phyloP scores from a whole-genome alignment of 768 basidiomycete species.

The Lentinula sp. region DNA sequence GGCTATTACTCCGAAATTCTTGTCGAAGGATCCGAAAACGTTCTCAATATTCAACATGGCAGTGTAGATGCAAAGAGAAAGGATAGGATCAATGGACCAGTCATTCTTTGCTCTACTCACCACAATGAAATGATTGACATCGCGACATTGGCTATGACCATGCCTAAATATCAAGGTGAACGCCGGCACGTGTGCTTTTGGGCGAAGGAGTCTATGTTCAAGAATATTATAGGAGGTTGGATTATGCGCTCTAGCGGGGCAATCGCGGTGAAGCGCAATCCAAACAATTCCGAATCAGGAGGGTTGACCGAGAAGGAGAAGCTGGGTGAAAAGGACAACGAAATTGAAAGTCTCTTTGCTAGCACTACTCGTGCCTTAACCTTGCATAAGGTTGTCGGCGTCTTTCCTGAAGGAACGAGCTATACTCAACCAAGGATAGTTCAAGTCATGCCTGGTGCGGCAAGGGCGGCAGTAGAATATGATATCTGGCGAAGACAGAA shows the following conservation, averaged over 20 bases:
- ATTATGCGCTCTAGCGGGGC: slow-evolving; percentile 60
- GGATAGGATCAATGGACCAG: slow-evolving; percentile 14
- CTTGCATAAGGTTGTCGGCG: slow-evolving; percentile 48
- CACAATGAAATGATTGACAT: slow-evolving; percentile 68
- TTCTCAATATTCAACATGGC: slow-evolving; percentile 16
- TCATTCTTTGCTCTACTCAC: slow-evolving; percentile 43
- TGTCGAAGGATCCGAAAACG: slow-evolving; percentile 51
- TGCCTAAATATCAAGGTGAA: slow-evolving; percentile 34
- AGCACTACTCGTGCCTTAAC: slow-evolving; percentile 53
- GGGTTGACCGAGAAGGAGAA: not conserved
- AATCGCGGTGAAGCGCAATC: slow-evolving; percentile 66
- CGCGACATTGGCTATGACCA: slow-evolving; percentile 40
- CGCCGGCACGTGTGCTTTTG: slow-evolving; percentile 54
- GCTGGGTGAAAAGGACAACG: not conserved
- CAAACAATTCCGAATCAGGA: slow-evolving; percentile 23
- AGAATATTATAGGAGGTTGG: slow-evolving; percentile 42
- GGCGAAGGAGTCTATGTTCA: slow-evolving; percentile 70
- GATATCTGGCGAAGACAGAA: slow-evolving; percentile 27
- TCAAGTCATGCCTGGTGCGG: slow-evolving; percentile 54
- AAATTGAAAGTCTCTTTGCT: slow-evolving; percentile 43
- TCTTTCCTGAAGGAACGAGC: slow-evolving; percentile 63
- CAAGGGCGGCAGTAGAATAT: slow-evolving; percentile 71
- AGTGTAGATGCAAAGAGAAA: not conserved
- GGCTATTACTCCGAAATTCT: slow-evolving; percentile 60
- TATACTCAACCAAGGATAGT: slow-evolving; percentile 41